Evolutionary conservation across 2,329 filamentous ascomycete species (phyloP), one percentile per base, ranked within the genome.

Genomic region (Pseudofabraea citricarpa): DNA sequence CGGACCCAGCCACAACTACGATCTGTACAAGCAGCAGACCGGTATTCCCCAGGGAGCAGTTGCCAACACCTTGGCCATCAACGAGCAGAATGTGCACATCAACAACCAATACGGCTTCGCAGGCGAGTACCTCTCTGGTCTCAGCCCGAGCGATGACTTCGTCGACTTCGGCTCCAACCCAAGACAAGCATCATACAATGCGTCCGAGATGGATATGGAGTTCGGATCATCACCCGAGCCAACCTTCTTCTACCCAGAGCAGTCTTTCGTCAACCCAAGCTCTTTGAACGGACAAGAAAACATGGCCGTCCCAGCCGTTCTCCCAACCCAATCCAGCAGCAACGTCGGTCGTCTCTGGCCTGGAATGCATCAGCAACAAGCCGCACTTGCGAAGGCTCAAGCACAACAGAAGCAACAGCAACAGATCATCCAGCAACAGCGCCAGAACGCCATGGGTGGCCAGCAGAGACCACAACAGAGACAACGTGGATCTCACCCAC

Each of bases 11-110:
- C 90, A 96, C 70, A 88, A 95, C 67, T 97, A 97, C 73, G 87
- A 90, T 59, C 82, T 88, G 61, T 94, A 96, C 72, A 87, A 89
- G 70, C 93, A 98, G 64, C 90, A 96, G 71, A 96, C 93, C 3
- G 90, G 90, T 51, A 82, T 96, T 22, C 88, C 93, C 0, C 84
- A 88, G 1, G 90, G 90, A 49, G 90, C 89, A 41, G 72, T 93
- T 50, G 82, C 85, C 32, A 87, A 80, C 65, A 86, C 90, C 10
- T 78, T 93, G 60, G 85, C 87, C 26, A 78, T 93, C 56, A 90
- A 87, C 64, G 75, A 85, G 59, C 68, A 67, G 51, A 75, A 65
- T 54, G 61, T 65, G 35, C 73, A 75, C 58, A 71, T 81, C 56
- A 67, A 71, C 35, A 67, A 71, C 35, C 56, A 58, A 10, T 61